Percentiles rank a stretch among this genome's conserved stretches.
Evolutionary conservation across 1,284 basidiomycete species (phyloP).

Genomic region (Apiotrichum gamsii): DNA sequence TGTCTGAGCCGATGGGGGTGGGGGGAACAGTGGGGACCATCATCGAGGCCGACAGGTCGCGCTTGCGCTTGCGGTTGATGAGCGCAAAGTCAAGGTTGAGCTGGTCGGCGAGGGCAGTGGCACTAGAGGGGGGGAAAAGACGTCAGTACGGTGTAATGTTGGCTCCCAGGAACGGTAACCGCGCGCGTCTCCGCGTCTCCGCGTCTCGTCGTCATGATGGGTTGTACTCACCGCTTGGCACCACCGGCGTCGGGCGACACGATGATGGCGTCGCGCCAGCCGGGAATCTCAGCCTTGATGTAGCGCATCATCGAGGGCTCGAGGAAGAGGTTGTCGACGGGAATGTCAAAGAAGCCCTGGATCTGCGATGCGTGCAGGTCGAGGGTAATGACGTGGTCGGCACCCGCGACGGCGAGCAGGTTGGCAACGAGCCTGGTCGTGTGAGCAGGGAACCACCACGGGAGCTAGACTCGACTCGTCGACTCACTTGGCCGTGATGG

Average conservation of each 20-base stretch:
- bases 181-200: too few relatives aligned
- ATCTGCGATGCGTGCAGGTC: slow-evolving; percentile 98
- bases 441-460: neutral
- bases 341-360: slow-evolving; percentile 98
- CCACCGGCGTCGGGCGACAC: slow-evolving; percentile 97
- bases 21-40: slow-evolving; percentile 42
- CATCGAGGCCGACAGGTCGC: slow-evolving; percentile 49
- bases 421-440: slow-evolving; percentile 71
- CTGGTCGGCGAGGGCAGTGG: slow-evolving; percentile 90
- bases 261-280: slow-evolving; percentile 84
- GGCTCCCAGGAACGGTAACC: neutral
- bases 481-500: slow-evolving; percentile 84
- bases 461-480: neutral
- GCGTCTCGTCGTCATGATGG: too few relatives aligned
- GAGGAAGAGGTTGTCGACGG: slow-evolving; percentile 92
- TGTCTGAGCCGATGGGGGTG: slow-evolving; percentile 41
- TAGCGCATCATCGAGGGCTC: slow-evolving; percentile 81
- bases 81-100: slow-evolving; percentile 93
- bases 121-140: too few relatives aligned
- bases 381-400: slow-evolving; percentile 98
- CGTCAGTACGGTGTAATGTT: neutral
- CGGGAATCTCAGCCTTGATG: slow-evolving; percentile 80
- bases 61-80: slow-evolving; percentile 77
- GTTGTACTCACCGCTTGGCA: slow-evolving; percentile 73
- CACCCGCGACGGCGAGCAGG: slow-evolving; percentile 92